Evolutionary conservation across 139 green algal genomes (phyloP), one percentile per base, ranked within the genome.

Genomic region (Chlorella sp.): DNA sequence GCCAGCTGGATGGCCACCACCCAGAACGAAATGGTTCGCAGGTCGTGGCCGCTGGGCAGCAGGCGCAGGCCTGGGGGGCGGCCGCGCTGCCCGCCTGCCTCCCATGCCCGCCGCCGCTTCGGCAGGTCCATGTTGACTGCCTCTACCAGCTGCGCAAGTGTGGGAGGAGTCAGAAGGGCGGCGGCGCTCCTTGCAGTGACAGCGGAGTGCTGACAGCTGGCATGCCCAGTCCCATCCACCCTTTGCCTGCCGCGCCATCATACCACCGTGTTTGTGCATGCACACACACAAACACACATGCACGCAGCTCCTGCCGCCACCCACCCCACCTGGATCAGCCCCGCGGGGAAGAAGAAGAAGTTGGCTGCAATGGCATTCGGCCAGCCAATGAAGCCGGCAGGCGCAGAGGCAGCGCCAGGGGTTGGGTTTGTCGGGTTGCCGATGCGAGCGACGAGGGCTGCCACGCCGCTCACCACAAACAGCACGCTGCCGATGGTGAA

Each of bases 341-440:
- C 74, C 5, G 26, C 74, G 4, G 74, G 55, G 20, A 81, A 81
- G 74, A 81, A 81, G 74, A 32, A 81, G 12, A 81, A 56, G 55
- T 68, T 69, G 3, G 74, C 74, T 1, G 74, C 74, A 17, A 81
- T 21, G n/a, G 68, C 9, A 34, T 68, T 56, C 7, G 74, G 74
- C 74, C 74, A 81, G 16, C 23, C 55, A 1, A 81, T 32, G 47
- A 81, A 30, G 20, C 18, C 30, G 15, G 74, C 74, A 36, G 20
- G 39, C 20, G 55, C 30, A 1, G 74, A 81, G 32, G 20, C 5
- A 18, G 55, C 30, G 0, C 74, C 74, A 0, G 26, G 30, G 18
- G 32, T 30, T 3, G 68, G 6, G 11, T 32, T 32, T 18, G 44
- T 15, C 0, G 44, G 32, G 25, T 68, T 16, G 26, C 28, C 44